Base-by-base conservation (phyloP, 1,284 basidiomycete species). In the Marasmius fiardii region DNA sequence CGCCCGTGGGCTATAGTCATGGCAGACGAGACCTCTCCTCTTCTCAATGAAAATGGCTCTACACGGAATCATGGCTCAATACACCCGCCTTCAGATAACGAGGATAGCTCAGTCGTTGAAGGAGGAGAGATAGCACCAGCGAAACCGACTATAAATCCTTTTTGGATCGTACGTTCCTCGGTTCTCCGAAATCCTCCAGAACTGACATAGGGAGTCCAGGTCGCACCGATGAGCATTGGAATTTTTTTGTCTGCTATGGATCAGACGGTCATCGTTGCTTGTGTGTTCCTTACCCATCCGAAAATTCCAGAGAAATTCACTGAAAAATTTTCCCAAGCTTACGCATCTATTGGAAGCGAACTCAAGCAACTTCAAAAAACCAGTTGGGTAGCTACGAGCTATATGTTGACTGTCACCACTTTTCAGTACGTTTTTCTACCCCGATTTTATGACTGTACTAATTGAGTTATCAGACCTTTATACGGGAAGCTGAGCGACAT, bases 401-500 rank as follows among this genome's bases (percentile, higher is more conserved):
- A 41, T 20, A 41, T 41, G 39, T 41, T 41, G 39, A 41, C 39
- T 2, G 39, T 41, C 39, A 41, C 39, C 2, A n/a, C 39, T 20
- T 41, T 41, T 20, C 39, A 41, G 39, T 41, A 41, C 39, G 39
- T 41, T 6, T 41, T n/a, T 84, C 54, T 53, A 82, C 72, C 21
- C 26, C 44, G 18, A 43, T 47, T 18, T 14, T 24, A 23, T 39
- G 4, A 34, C n/a, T 37, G n/a, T 43, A 16, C 6, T 33, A 52
- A 8, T 44, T 23, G 20, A 5, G 18, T 26, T 10, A 33, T 6
- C 50, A 85, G 83, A 61, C 83, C 84, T 11, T 64, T 87, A 2
- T 85, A 82, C 58, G 83, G 83, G 12, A 85, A 85, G 65, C 67
- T 85, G 18, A 85, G 82, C 63, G 83, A 87, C 60, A 85, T 86